phyloP scores from a whole-genome alignment of 345 rosid species.

The Salix caprea region DNA sequence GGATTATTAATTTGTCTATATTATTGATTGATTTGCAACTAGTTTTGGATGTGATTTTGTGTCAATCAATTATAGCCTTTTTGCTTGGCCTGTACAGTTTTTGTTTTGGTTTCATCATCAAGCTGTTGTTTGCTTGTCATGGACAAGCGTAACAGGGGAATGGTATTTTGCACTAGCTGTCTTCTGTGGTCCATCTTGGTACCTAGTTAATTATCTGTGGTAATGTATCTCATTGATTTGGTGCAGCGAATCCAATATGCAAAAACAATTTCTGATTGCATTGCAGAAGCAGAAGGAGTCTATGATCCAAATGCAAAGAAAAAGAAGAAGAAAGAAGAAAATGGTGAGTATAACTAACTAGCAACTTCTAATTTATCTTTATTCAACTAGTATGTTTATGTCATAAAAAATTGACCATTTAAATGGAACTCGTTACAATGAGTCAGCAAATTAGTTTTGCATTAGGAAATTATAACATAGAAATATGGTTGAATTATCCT shows the following conservation, averaged over 20 bases:
- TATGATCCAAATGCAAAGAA: slow-evolving; percentile 80
- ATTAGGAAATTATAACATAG: not conserved
- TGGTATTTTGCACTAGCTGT: not conserved
- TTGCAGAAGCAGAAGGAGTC: slow-evolving; percentile 79
- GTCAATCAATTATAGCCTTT: not conserved
- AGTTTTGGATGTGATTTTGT: not conserved
- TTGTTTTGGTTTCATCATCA: not conserved
- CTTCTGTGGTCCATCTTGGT: not conserved
- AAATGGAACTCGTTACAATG: not conserved
- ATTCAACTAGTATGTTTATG: not conserved
- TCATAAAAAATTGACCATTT: not conserved
- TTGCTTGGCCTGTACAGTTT: not conserved
- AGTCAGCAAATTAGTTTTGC: not conserved
- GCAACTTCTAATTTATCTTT: not conserved
- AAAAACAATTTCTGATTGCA: slow-evolving; percentile 81
- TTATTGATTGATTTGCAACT: not conserved
- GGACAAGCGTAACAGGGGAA: not conserved
- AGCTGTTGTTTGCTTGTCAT: not conserved
- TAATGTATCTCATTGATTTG: not conserved
- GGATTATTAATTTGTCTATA: not conserved
- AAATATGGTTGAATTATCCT: not conserved
- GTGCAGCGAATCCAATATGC: slow-evolving; percentile 86
- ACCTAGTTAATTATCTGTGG: not conserved
- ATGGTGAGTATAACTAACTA: slow-evolving; percentile 42
- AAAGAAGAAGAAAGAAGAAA: slow-evolving; percentile 84